Evolutionary conservation across 495 filamentous ascomycete genomes (phyloP), one percentile per base, ranked within the genome.

Genomic region (Penicillium dipodomyicola): DNA sequence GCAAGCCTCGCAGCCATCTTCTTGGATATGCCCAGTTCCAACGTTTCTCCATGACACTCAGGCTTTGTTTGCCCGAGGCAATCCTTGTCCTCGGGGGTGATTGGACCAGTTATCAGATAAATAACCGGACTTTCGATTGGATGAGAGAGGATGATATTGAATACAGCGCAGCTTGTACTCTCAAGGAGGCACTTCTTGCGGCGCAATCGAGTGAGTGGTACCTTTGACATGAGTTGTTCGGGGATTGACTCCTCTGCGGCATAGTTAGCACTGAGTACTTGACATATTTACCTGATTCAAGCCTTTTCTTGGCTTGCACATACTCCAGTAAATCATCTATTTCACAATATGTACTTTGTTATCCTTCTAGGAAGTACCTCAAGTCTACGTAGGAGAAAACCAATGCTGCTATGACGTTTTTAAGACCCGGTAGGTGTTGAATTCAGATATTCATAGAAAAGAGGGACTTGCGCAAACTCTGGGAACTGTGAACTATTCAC

Each of bases 171-270:
- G 20, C 17, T 2, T 35, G 5, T 25, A n/a, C 25, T 10, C 47
- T 49, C 1, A 25, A 17, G 32, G 7, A 37, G 6, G 30, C 47
- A 10, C 47, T 49, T n/a, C 5, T 15, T n/a, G 47, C 29, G 1
- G 47, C 32, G 10, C 29, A 25, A 8, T 49, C 47, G 4, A 49
- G 32, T 25, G 47, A 49, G 14, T 49, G 30, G 47, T 49, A 49
- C 25, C 14, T 37, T 17, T 49, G 32, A 37, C 7, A n/a, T 17
- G n/a, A 3, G 3, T 46, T 29, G 0, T 4, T 17, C 14, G 44
- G 23, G 25, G 11, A 43, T 43, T 14, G 4, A 14, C 14, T 43
- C 10, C 4, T 23, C 17, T 22, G 7, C 12, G 12, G 10, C 1
- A 17, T 17, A 9, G 5, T 39, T 39, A 17, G 15, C 3, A 9